These are phyloP conservation scores for Alternaria hordeiaustralica DNA, from an alignment of 2,329 filamentous ascomycete genomes.

Conservation along the genomic window DNA sequence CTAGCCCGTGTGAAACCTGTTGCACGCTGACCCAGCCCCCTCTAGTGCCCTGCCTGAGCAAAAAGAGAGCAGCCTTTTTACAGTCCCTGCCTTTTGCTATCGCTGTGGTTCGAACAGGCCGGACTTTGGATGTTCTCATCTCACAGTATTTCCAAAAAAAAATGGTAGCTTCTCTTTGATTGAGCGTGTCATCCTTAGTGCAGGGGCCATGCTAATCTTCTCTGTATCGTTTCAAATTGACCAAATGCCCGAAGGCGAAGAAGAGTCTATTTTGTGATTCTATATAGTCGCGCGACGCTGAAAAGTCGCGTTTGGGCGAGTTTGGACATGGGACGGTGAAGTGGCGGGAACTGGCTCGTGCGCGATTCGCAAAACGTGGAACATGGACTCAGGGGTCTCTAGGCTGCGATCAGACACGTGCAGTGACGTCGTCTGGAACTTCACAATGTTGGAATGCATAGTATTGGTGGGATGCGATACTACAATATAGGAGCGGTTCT, in stretches of 20 bases:
- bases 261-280: fast-evolving
- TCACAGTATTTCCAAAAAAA: conserved; percentile 23
- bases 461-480: too few relatives aligned
- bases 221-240: conserved; percentile 47
- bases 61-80: background rate
- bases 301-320: background rate
- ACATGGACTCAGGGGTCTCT: background rate
- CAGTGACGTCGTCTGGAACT: background rate
- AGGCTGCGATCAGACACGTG: background rate
- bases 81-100: background rate
- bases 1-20: too few relatives aligned
- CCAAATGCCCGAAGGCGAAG: conserved; percentile 28
- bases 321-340: background rate
- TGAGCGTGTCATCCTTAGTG: conserved; percentile 85
- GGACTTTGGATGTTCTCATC: background rate
- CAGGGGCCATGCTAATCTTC: conserved; percentile 62
- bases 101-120: background rate
- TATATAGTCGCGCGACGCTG: background rate
- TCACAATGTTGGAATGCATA: background rate
- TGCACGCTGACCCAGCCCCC: background rate
- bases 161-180: conserved; percentile 48
- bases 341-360: background rate
- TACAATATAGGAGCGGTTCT: too few relatives aligned
- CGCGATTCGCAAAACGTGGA: background rate
- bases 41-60: background rate